Percentiles rank a stretch among this genome's conserved stretches.
These are phyloP conservation scores for Penicillium frequentans DNA, from an alignment of 2,329 filamentous ascomycete genomes.

Conservation along the genomic window DNA sequence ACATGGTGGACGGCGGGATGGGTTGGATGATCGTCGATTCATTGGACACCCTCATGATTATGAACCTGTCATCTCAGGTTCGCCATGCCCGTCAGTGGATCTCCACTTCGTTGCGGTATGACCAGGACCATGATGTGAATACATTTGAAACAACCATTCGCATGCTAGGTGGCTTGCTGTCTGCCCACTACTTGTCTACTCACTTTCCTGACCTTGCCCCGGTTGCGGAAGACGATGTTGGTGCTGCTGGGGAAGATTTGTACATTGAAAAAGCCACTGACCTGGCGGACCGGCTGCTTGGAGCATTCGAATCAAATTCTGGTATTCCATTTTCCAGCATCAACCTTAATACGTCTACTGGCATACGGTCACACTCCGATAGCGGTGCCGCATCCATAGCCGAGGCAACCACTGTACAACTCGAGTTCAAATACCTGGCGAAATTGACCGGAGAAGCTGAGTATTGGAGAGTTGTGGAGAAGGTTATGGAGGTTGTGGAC, in stretches of 20 bases:
- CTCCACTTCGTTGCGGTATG: slow-evolving; percentile 73
- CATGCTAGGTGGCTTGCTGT: slow-evolving; percentile 90
- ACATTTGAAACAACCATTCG: slow-evolving; percentile 98
- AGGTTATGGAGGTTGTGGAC: slow-evolving; percentile 88
- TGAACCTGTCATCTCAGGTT: slow-evolving; percentile 89
- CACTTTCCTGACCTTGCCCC: slow-evolving; percentile 78
- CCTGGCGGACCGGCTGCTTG: slow-evolving; percentile 79
- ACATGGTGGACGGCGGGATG: slow-evolving; percentile 86
- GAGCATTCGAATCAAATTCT: slow-evolving; percentile 82
- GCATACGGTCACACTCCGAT: slow-evolving; percentile 79
- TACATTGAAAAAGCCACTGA: slow-evolving; percentile 96
- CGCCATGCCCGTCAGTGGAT: slow-evolving; percentile 88
- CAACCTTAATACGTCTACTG: slow-evolving; percentile 74
- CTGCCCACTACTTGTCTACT: slow-evolving; percentile 91
- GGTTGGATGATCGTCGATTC: slow-evolving; percentile 99
- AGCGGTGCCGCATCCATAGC: slow-evolving; percentile 89
- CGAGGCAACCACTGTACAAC: slow-evolving; percentile 86
- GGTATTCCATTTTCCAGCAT: slow-evolving; percentile 90
- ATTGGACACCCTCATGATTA: slow-evolving; percentile 94
- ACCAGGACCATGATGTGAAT: slow-evolving; percentile 93
- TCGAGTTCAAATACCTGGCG: slow-evolving; percentile 96
- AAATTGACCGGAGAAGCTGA: slow-evolving; percentile 89
- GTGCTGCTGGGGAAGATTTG: slow-evolving; percentile 77
- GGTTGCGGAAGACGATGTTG: slow-evolving; percentile 68
- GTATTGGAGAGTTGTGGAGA: slow-evolving; percentile 91